Conservation (phyloP, 345 rosid genomes). For the Clarkia xantiana region DNA sequence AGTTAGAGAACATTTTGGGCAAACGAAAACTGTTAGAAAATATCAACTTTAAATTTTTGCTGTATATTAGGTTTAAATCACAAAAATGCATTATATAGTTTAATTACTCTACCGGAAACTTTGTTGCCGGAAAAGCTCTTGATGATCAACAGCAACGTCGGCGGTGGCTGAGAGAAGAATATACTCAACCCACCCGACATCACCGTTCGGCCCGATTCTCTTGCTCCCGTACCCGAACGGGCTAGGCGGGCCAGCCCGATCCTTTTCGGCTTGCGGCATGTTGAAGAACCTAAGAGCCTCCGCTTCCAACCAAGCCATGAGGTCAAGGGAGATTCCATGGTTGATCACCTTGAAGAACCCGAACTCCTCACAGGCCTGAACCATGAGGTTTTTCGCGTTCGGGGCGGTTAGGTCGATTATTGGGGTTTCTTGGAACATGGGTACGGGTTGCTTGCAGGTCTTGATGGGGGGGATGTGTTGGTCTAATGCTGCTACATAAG, state of each 20-base stretch:
- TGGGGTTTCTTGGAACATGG: slow-evolving; percentile 32
- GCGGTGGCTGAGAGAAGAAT: slow-evolving; percentile 42
- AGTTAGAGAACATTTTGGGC: too few relatives aligned
- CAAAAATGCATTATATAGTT: too few relatives aligned
- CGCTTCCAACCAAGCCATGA: slow-evolving; percentile 30
- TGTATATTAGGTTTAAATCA: too few relatives aligned
- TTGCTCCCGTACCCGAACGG: slow-evolving; percentile 71
- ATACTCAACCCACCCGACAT: slow-evolving; percentile 71
- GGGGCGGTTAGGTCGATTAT: slow-evolving; percentile 51
- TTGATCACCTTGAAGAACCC: slow-evolving; percentile 77
- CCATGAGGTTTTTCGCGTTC: slow-evolving; percentile 34
- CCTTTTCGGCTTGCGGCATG: slow-evolving; percentile 50
- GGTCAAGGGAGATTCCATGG: slow-evolving; percentile 55
- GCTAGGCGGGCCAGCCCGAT: slow-evolving; percentile 45
- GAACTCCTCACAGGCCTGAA: slow-evolving; percentile 51
- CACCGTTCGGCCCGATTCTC: slow-evolving; percentile 57
- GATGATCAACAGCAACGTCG: slow-evolving; percentile 10
- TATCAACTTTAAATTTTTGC: too few relatives aligned
- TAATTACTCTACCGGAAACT: slow-evolving; percentile 37
- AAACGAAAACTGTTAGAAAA: too few relatives aligned
- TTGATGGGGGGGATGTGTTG: slow-evolving; percentile 38
- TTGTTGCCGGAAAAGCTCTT: slow-evolving; percentile 21
- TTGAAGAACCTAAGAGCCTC: slow-evolving; percentile 48
- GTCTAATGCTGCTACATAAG: slow-evolving; percentile 43
- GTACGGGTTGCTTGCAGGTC: slow-evolving; percentile 33